Conservation (phyloP, 2,329 filamentous ascomycete genomes). For the Phyllosticta capitalensis region DNA sequence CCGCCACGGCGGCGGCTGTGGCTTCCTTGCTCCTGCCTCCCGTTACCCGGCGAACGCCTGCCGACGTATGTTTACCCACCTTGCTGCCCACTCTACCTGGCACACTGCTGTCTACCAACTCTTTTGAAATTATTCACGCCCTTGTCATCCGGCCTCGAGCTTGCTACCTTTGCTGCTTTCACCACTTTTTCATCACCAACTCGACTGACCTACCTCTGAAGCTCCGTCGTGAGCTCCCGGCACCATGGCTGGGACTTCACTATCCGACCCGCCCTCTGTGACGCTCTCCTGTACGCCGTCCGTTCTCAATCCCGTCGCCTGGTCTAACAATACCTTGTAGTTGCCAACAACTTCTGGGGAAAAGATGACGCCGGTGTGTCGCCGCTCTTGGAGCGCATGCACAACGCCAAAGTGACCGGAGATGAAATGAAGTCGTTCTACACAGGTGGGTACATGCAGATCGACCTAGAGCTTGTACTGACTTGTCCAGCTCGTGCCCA, state of each 20-base stretch:
- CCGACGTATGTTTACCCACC: constrained; percentile 7
- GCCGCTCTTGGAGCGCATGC: constrained; percentile 89
- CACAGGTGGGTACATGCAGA: constrained; percentile 45
- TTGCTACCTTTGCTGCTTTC: background rate
- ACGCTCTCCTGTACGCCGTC: constrained; percentile 53
- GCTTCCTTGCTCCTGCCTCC: background rate
- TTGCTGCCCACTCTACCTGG: constrained; percentile 2
- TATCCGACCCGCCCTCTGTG: constrained; percentile 54
- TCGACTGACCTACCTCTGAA: background rate
- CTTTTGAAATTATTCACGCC: constrained; percentile 5
- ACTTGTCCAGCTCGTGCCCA: constrained; percentile 61
- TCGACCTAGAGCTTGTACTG: constrained; percentile 1
- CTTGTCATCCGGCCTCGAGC: background rate
- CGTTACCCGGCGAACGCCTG: constrained; percentile 10
- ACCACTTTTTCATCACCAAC: background rate
- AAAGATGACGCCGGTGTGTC: constrained; percentile 95
- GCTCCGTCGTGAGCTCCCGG: constrained; percentile 14
- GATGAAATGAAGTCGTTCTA: constrained; percentile 94
- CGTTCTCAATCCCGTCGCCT: constrained; percentile 22
- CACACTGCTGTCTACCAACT: background rate
- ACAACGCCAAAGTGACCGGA: constrained; percentile 83
- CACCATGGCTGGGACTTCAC: constrained; percentile 49
- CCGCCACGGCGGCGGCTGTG: background rate
- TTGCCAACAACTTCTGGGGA: constrained; percentile 99
- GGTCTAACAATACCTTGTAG: constrained; percentile 39